These are phyloP conservation scores for Arabidopsis arenosa DNA, from an alignment of 345 rosid genomes.

Conservation along the genomic window DNA sequence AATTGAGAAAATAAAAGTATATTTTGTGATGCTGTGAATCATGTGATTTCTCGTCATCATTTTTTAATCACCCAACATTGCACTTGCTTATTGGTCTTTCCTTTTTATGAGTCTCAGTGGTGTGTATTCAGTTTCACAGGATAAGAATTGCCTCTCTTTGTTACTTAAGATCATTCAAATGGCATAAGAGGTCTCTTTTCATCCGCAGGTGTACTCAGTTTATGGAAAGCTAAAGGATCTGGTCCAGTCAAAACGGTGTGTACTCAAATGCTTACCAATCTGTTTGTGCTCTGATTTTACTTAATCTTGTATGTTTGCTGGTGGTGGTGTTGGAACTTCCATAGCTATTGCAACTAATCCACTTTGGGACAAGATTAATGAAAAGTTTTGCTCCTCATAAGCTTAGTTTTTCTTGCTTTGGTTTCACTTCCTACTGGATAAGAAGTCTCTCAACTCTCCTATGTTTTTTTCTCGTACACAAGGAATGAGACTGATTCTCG, in stretches of 20 bases:
- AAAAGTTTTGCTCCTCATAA: slow-evolving; percentile 46
- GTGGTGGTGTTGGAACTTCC: slow-evolving; percentile 70
- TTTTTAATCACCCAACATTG: too few species aligned
- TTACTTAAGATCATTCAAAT: too few species aligned
- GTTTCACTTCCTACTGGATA: not conserved
- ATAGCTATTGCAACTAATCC: slow-evolving; percentile 70
- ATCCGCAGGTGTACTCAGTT: slow-evolving; percentile 71
- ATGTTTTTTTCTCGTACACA: not conserved
- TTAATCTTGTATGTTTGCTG: not conserved
- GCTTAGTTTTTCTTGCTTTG: not conserved
- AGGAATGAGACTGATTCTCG: not conserved
- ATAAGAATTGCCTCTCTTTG: too few species aligned
- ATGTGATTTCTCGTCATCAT: too few species aligned
- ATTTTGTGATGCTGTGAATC: too few species aligned
- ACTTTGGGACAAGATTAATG: slow-evolving; percentile 86
- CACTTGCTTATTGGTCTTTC: too few species aligned
- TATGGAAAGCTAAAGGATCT: slow-evolving; percentile 65
- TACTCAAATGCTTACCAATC: not conserved
- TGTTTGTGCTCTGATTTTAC: not conserved
- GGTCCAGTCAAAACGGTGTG: too few species aligned
- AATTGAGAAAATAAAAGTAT: too few species aligned
- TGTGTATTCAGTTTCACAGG: too few species aligned
- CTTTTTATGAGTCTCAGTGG: too few species aligned
- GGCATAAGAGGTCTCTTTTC: not conserved
- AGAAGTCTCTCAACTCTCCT: not conserved